Conservation (phyloP, 2,329 filamentous ascomycete species). For the Calonectria leucothoes region DNA sequence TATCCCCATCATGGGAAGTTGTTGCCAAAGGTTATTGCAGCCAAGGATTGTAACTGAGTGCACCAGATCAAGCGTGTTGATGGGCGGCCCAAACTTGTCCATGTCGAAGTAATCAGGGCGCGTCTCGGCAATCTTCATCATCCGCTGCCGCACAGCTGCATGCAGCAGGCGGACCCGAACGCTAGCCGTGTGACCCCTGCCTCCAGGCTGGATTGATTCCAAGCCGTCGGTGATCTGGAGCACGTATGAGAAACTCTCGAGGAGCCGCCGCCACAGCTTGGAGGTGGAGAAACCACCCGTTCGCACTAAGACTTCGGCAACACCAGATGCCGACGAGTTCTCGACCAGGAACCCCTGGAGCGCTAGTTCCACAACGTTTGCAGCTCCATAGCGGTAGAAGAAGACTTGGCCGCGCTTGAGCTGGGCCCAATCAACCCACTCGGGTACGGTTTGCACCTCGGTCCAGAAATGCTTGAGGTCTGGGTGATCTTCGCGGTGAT, state of each 20-base stretch:
- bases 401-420: background rate
- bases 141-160: conserved; percentile 71
- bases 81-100: conserved; percentile 68
- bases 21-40: conserved; percentile 70
- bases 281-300: conserved; percentile 75
- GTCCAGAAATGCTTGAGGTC: background rate
- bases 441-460: background rate
- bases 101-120: conserved; percentile 71
- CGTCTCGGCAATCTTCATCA: conserved; percentile 65
- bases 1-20: conserved; percentile 73
- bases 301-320: conserved; percentile 72
- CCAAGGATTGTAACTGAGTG: conserved; percentile 73
- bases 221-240: conserved; percentile 71
- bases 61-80: conserved; percentile 74
- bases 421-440: background rate
- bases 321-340: conserved; percentile 62
- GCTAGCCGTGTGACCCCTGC: conserved; percentile 69
- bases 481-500: background rate
- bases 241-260: conserved; percentile 55
- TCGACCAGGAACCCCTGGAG: conserved; percentile 52
- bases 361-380: conserved; percentile 59
- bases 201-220: conserved; percentile 70
- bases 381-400: background rate
- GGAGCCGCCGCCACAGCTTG: conserved; percentile 68
- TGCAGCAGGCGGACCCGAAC: conserved; percentile 75